Evolutionary conservation across 164 flowering plant species (phyloP).

Genomic region (Liquidambar formosana): DNA sequence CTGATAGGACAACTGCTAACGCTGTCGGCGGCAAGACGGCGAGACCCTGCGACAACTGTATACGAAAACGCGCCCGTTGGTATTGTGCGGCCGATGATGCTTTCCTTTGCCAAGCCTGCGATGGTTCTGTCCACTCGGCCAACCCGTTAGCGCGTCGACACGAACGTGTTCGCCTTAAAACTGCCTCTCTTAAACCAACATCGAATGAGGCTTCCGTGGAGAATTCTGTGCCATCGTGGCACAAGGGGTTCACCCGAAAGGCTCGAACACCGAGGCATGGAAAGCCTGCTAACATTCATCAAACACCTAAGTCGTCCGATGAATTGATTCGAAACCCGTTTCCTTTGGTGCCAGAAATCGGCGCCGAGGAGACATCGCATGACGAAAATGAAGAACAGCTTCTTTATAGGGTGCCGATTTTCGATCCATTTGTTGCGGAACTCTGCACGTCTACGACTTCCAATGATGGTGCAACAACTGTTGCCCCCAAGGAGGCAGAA

Average conservation of each 20-base stretch:
- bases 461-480: neutral
- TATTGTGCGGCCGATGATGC: conserved; percentile 94
- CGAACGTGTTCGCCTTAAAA: conserved; percentile 73
- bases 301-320: conserved; percentile 13
- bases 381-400: conserved; percentile 76
- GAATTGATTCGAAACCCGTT: conserved; percentile 23
- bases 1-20: conserved; percentile 45
- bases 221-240: conserved; percentile 59
- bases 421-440: conserved; percentile 55
- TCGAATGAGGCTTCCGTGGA: neutral
- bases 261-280: conserved; percentile 66
- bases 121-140: conserved; percentile 75
- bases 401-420: conserved; percentile 73
- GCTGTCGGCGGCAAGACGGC: conserved; percentile 79
- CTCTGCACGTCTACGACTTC: conserved; percentile 32
- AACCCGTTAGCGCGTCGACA: conserved; percentile 77
- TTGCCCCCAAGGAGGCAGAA: neutral
- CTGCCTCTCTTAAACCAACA: conserved; percentile 35
- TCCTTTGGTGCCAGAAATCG: conserved; percentile 63
- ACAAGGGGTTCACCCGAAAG: conserved; percentile 63
- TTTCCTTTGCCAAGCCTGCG: conserved; percentile 82
- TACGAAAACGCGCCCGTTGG: conserved; percentile 73
- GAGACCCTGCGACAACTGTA: conserved; percentile 75
- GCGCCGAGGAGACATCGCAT: conserved; percentile 41
- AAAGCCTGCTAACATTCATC: conserved; percentile 18